phyloP scores from a whole-genome alignment of 768 basidiomycete genomes.

The Macrolepiota fuliginosa region DNA sequence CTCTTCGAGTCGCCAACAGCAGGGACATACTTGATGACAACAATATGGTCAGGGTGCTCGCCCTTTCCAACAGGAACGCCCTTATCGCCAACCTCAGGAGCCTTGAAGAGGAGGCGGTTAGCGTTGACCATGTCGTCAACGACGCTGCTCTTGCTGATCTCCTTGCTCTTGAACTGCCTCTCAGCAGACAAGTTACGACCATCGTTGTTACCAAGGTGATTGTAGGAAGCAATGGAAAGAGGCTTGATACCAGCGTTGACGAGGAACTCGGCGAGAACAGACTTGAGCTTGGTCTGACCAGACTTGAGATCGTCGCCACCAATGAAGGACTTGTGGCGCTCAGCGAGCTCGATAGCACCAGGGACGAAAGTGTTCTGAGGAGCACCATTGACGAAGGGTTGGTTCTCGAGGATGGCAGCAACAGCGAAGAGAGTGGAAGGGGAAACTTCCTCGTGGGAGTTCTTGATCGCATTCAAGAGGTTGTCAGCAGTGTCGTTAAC shows the following conservation, averaged over 20 bases:
- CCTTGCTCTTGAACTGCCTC: conserved; percentile 96
- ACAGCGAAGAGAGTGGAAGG: conserved; percentile 96
- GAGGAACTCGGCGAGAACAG: conserved; percentile 95
- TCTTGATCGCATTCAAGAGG: conserved; percentile 76
- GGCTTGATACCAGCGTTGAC: conserved; percentile 99
- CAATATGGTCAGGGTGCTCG: conserved; percentile 96
- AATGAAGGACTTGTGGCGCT: conserved; percentile 87
- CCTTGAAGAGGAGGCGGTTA: conserved; percentile 88
- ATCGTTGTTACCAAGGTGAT: conserved; percentile 98
- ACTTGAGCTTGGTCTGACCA: conserved; percentile 97
- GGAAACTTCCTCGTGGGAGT: conserved; percentile 90
- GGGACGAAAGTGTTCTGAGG: conserved; percentile 99
- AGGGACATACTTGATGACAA: conserved; percentile 96
- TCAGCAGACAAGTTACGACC: conserved; percentile 89
- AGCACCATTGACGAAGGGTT: conserved; percentile 95
- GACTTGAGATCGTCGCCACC: conserved; percentile 98
- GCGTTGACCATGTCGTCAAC: conserved; percentile 98
- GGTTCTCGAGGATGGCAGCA: conserved; percentile 91
- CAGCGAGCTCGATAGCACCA: conserved; percentile 89
- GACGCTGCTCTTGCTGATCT: conserved; percentile 95
- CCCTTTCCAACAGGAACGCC: conserved; percentile 65
- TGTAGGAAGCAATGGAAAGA: conserved; percentile 95
- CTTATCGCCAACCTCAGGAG: conserved; percentile 54
- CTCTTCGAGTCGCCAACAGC: conserved; percentile 97
- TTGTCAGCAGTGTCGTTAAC: conserved; percentile 94